Base-by-base conservation (phyloP, 805 yeast genomes). In the Cyberlindnera maritima region DNA sequence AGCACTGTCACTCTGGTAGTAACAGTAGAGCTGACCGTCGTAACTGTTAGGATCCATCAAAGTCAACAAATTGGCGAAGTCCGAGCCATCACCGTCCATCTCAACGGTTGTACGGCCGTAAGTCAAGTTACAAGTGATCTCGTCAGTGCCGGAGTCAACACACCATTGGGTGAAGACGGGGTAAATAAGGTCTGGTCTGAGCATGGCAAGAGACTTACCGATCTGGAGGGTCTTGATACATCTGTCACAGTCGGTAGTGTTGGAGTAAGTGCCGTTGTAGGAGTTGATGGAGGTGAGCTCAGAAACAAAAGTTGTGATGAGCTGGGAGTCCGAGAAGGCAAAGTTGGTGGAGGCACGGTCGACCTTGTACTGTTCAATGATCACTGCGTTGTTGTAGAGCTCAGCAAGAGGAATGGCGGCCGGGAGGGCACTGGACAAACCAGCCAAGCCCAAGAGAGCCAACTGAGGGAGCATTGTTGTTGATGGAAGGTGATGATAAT, bases 11-110 rank as follows among this genome's bases (percentile, higher is more conserved):
- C 63, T 70, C 53, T 73, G 64, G 60, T 64, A 76, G 62, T 78
- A 74, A 61, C 91, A 84, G 64, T 80, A 79, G 56, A 80, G 80
- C 37, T 76, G 76, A 26, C 83, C 85, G 55, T 81, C 86, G 26
- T 68, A 54, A 12, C 79, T 71, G 43, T 64, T 57, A 12, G 83
- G 79, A 53, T 78, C 76, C 73, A 81, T 76, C 43, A 74, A 55
- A 17, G 70, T 67, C 36, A 80, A 56, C 63, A 79, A 63, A 50
- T 79, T 76, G 12, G 76, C 72, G 47, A 80, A 75, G 54, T 80
- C 80, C n/a, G 71, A 61, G 39, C 76, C 76, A 13, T 66, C 59
- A 25, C 66, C 52, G 13, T 70, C 59, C 41, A 62, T 56, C 8
- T 65, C 56, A 20, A 68, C 69, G 2, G 76, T 71, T 45, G 60